Conservation (phyloP, 2,329 filamentous ascomycete genomes). For the Davidsoniella virescens region DNA sequence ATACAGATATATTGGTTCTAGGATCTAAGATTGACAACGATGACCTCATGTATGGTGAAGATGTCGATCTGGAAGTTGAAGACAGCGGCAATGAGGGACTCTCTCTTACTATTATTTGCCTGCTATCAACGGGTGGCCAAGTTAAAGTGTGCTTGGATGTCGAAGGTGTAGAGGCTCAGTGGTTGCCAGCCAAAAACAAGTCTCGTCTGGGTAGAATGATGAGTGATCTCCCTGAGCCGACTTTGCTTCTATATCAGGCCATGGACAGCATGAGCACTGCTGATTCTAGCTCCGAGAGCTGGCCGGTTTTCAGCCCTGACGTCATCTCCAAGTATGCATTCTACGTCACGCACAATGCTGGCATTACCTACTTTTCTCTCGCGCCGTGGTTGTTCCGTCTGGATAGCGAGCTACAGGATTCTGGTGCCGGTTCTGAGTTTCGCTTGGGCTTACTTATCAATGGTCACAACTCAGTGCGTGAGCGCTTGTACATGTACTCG, state of each 20-base stretch:
- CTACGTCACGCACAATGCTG: slow-evolving; percentile 44
- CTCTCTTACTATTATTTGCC: slow-evolving; percentile 42
- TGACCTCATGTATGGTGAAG: slow-evolving; percentile 47
- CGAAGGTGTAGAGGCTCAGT: slow-evolving; percentile 48
- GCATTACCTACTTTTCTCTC: slow-evolving; percentile 43
- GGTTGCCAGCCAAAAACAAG: slow-evolving; percentile 42
- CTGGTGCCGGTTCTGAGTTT: slow-evolving; percentile 43
- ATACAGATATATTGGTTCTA: slow-evolving; percentile 47
- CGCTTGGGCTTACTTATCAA: slow-evolving; percentile 43
- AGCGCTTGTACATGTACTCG: slow-evolving; percentile 40
- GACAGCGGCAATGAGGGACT: slow-evolving; percentile 41
- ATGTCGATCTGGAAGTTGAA: slow-evolving; percentile 42
- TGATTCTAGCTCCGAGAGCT: slow-evolving; percentile 39
- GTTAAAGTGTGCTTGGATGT: slow-evolving; percentile 45
- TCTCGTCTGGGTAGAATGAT: slow-evolving; percentile 27
- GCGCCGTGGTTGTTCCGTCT: slow-evolving; percentile 47
- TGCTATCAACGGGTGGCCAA: slow-evolving; percentile 44
- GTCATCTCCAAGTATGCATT: slow-evolving; percentile 46
- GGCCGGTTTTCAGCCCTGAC: slow-evolving; percentile 47
- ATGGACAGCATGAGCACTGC: slow-evolving; percentile 40
- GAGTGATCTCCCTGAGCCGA: slow-evolving; percentile 26
- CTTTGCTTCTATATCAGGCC: slow-evolving; percentile 44
- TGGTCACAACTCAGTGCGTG: slow-evolving; percentile 37
- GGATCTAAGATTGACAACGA: slow-evolving; percentile 44
- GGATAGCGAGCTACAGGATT: slow-evolving; percentile 41